Evolutionary conservation across 129 eudicot genomes (phyloP).

Genomic region (Tagetes erecta): DNA sequence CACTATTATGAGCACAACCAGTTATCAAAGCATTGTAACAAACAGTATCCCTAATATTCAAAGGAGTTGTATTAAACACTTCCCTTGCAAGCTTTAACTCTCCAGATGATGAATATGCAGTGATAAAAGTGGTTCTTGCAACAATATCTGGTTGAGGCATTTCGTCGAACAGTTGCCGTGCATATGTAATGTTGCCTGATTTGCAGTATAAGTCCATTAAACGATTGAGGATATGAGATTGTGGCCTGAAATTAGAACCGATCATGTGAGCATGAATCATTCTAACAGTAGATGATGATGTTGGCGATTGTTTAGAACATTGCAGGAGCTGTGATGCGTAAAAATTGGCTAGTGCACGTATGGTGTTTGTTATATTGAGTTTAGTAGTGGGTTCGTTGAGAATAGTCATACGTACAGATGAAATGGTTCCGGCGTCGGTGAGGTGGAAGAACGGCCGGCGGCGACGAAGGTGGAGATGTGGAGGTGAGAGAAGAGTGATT

Average conservation of each 20-base stretch:
- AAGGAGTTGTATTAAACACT: constrained; percentile 50
- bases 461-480: too few species aligned
- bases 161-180: constrained; percentile 38
- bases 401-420: too few species aligned
- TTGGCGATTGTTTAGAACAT: constrained; percentile 46
- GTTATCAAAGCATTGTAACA: constrained; percentile 77
- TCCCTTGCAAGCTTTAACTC: constrained; percentile 45
- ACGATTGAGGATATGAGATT: constrained; percentile 59
- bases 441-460: too few species aligned
- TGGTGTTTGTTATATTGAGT: background rate
- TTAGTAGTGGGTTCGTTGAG: too few species aligned
- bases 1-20: constrained; percentile 51
- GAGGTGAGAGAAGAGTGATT: too few species aligned
- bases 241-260: constrained; percentile 60
- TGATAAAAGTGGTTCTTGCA: constrained; percentile 65
- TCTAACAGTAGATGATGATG: constrained; percentile 34
- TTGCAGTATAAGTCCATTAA: constrained; percentile 63
- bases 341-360: constrained; percentile 50
- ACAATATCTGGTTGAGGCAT: constrained; percentile 66
- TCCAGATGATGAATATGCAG: constrained; percentile 60
- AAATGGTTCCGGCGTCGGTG: too few species aligned
- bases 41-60: constrained; percentile 55
- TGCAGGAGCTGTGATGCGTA: constrained; percentile 47
- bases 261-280: constrained; percentile 74
- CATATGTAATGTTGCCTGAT: constrained; percentile 46